Base-by-base conservation (phyloP, 441 rosid species). In the Gossypium schwendimanii region DNA sequence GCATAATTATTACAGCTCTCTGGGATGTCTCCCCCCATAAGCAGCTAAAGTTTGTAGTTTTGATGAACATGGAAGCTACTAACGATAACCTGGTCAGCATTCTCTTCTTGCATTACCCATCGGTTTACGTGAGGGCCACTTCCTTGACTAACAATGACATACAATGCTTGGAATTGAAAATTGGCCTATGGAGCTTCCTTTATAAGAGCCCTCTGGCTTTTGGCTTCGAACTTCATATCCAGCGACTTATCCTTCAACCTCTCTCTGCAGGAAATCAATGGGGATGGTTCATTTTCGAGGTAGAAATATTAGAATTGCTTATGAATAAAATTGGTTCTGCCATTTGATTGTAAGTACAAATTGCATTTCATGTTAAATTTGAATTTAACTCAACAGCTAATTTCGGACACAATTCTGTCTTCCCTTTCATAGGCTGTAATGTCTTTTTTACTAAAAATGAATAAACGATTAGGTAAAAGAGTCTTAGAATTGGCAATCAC, bases 61-160 rank as follows among this genome's bases (percentile, higher is more conserved):
- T 49, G 28, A 70, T 36, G 54, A 74, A 75, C 86, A 82, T 80
- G 90, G 57, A 33, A 54, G 65, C 79, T 60, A 76, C 82, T 75
- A 36, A 36, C 41, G 41, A 7, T 8, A 36, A 36, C 41, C 41
- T 7, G 41, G 41, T 7, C 41, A 7, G 41, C 41, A 36, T 36
- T 36, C 41, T 53, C 18, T 14, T 36, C 20, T 17, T 52, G 57
- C 57, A 15, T 52, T 33, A 4, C 10, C 41, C 41, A 36, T 36
- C 10, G 9, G 41, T 33, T 33, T 33, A 33, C 39, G 8, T 33
- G 39, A 5, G 36, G 36, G 36, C 36, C 36, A 31, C 7, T 31
- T 31, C 36, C 36, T 31, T 31, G 36, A 31, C 36, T 31, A 31
- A 31, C 36, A 31, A 33, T 33, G 39, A 33, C 39, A 33, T 33